phyloP scores from a whole-genome alignment of 1,284 basidiomycete species.

The Ceratobasidium sp. region DNA sequence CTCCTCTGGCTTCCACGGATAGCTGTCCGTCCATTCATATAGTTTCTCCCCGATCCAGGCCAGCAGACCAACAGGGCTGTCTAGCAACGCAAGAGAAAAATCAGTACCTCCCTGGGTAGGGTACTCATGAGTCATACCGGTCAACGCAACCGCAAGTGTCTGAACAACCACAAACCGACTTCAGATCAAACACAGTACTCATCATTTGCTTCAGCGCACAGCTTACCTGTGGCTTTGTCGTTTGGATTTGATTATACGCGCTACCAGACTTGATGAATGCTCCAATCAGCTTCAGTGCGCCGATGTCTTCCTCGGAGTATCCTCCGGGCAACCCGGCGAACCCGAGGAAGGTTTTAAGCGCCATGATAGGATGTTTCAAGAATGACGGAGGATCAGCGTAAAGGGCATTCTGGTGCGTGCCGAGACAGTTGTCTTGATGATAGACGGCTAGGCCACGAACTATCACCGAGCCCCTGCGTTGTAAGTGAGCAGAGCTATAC shows the following conservation, averaged over 20 bases:
- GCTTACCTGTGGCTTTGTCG: slow-evolving; percentile 46
- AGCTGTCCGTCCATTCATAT: slow-evolving; percentile 45
- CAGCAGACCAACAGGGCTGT: slow-evolving; percentile 45
- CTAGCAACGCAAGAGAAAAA: background rate
- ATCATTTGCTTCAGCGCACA: background rate
- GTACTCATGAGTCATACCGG: slow-evolving; percentile 34
- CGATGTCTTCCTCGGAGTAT: slow-evolving; percentile 44
- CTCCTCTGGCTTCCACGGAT: slow-evolving; percentile 47
- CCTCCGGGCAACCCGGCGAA: slow-evolving; percentile 45
- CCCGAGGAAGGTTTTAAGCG: slow-evolving; percentile 42
- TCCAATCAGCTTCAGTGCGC: slow-evolving; percentile 28
- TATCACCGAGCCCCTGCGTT: slow-evolving; percentile 44
- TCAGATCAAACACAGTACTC: background rate
- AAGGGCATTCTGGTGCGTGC: slow-evolving; percentile 43
- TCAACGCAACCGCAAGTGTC: slow-evolving; percentile 47
- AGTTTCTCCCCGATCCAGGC: slow-evolving; percentile 48
- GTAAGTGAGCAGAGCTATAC: no score
- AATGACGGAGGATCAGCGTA: slow-evolving; percentile 29
- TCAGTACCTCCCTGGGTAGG: background rate
- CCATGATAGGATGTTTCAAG: slow-evolving; percentile 38
- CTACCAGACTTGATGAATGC: slow-evolving; percentile 40
- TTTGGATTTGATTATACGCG: slow-evolving; percentile 43
- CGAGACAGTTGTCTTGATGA: slow-evolving; percentile 45
- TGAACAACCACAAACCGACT: no score
- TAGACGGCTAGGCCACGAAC: slow-evolving; percentile 44